Evolutionary conservation across 768 basidiomycete species (phyloP).

Genomic region (Lactarius tabidus): DNA sequence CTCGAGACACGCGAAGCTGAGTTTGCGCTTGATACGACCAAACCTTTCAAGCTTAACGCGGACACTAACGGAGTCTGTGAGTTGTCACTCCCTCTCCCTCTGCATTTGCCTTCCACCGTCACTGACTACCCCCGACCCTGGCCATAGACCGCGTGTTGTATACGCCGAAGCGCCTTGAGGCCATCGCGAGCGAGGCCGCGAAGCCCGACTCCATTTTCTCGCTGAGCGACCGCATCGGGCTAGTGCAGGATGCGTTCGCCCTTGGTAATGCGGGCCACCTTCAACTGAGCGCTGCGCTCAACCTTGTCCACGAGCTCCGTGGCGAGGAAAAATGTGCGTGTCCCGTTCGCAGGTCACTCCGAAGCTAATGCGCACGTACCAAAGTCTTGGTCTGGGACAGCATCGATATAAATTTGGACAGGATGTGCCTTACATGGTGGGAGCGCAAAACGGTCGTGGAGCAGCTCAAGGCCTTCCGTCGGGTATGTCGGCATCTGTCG

Average conservation of each 20-base stretch:
- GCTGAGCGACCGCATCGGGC: constrained; percentile 82
- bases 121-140: constrained; percentile 6
- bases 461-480: constrained; percentile 55
- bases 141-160: constrained; percentile 79
- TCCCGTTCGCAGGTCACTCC: neutral
- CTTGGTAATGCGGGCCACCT: constrained; percentile 79
- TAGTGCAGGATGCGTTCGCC: constrained; percentile 78
- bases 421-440: constrained; percentile 74
- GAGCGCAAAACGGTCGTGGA: constrained; percentile 57
- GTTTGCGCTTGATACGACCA: constrained; percentile 68
- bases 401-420: constrained; percentile 52
- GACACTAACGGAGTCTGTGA: constrained; percentile 85
- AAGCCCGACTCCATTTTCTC: constrained; percentile 61
- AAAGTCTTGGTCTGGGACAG: constrained; percentile 83
- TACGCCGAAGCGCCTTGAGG: constrained; percentile 68
- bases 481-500: constrained; percentile 38
- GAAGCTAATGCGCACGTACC: constrained; percentile 8
- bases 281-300: constrained; percentile 71
- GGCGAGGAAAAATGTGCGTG: constrained; percentile 72
- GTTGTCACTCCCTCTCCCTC: constrained; percentile 32
- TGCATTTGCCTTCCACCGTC: too few species aligned
- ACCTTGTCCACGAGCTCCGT: constrained; percentile 62
- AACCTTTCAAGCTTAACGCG: constrained; percentile 86
- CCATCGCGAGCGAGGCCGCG: constrained; percentile 79
- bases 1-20: constrained; percentile 64